phyloP scores from a whole-genome alignment of 768 basidiomycete species.

The Kwoniella europaea region DNA sequence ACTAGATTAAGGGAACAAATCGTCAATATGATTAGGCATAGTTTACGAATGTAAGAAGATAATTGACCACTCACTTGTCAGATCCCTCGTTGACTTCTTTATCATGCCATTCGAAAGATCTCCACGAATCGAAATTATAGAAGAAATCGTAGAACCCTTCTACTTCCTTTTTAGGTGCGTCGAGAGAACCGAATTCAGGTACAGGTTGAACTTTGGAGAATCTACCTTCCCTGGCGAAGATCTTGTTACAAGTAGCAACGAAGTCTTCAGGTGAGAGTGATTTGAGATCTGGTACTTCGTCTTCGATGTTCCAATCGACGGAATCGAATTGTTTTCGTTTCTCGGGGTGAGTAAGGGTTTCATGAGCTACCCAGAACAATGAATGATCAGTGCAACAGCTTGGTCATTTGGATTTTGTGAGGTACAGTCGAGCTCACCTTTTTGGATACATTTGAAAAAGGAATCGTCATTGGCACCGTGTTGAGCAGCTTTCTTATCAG shows the following conservation, averaged over 20 bases:
- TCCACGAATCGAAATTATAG: slow-evolving; percentile 99
- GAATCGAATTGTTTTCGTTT: slow-evolving; percentile 94
- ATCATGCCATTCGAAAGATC: slow-evolving; percentile 95
- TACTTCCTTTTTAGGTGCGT: slow-evolving; percentile 78
- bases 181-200: slow-evolving; percentile 73
- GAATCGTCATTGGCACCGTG: slow-evolving; percentile 82
- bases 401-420: background rate
- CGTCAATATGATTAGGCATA: background rate
- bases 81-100: slow-evolving; percentile 98
- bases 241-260: slow-evolving; percentile 74
- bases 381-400: background rate
- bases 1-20: slow-evolving; percentile 60
- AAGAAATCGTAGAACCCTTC: slow-evolving; percentile 97
- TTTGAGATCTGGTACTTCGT: slow-evolving; percentile 65
- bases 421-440: slow-evolving; percentile 60
- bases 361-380: slow-evolving; percentile 66
- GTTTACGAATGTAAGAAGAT: background rate
- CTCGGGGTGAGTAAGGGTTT: slow-evolving; percentile 84
- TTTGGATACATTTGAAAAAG: slow-evolving; percentile 99
- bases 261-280: slow-evolving; percentile 64
- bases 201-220: slow-evolving; percentile 87
- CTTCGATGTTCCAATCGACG: slow-evolving; percentile 83
- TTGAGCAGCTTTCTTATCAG: slow-evolving; percentile 80
- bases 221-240: slow-evolving; percentile 88
- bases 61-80: slow-evolving; percentile 70